A percentile compares a stretch with the other conserved stretches of the same genome.
These are phyloP conservation scores for Leptodontidium sp. DNA, from an alignment of 2,329 filamentous ascomycete species.

Conservation along the genomic window DNA sequence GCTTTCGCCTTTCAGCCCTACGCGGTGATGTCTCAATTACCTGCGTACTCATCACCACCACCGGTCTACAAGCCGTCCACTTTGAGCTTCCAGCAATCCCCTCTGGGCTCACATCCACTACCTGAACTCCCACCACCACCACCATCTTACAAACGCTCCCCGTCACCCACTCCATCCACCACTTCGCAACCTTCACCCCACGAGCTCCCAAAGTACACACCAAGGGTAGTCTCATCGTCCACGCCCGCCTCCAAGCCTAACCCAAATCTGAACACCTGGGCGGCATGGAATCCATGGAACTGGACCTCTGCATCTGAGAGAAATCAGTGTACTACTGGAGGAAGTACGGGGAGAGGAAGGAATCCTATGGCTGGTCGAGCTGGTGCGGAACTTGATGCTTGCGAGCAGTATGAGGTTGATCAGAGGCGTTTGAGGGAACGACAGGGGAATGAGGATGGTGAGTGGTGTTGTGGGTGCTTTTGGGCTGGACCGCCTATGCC, in stretches of 20 bases:
- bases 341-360: not conserved
- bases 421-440: not conserved
- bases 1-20: not conserved
- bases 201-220: constrained; percentile 18
- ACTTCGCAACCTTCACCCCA: constrained; percentile 10
- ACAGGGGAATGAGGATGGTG: constrained; percentile 18
- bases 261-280: not conserved
- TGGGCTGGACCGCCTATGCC: constrained; percentile 24
- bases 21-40: not conserved
- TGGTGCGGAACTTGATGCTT: constrained; percentile 5
- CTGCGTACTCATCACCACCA: constrained; percentile 8
- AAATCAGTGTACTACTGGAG: not conserved
- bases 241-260: not conserved
- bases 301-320: constrained; percentile 11
- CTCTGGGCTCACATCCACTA: constrained; percentile 14
- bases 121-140: constrained; percentile 13
- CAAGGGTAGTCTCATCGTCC: not conserved
- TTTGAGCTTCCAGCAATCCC: constrained; percentile 19
- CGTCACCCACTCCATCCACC: not conserved
- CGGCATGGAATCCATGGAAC: constrained; percentile 5
- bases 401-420: constrained; percentile 12
- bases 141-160: constrained; percentile 15
- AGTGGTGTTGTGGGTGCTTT: constrained; percentile 35
- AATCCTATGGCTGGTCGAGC: constrained; percentile 9
- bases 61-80: constrained; percentile 14